phyloP scores from a whole-genome alignment of 2,329 filamentous ascomycete species.

The Fusarium sp. region DNA sequence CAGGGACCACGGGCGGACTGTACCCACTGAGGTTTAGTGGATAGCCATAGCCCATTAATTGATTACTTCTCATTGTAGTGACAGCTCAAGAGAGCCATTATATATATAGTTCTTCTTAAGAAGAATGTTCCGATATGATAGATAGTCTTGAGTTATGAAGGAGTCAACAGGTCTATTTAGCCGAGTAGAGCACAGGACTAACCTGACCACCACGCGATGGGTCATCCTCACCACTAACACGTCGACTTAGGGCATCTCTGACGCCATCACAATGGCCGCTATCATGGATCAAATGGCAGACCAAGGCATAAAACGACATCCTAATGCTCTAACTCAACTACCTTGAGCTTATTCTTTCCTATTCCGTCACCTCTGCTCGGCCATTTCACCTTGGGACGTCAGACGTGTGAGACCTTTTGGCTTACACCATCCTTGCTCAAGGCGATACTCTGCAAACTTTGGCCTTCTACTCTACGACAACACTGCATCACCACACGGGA shows the following conservation, averaged over 20 bases:
- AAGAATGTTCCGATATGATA: too few relatives aligned
- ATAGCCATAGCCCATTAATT: too few relatives aligned
- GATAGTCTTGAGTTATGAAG: too few relatives aligned
- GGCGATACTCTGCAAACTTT: slow-evolving; percentile 3
- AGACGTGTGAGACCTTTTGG: slow-evolving; percentile 18
- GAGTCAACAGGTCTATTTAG: not conserved
- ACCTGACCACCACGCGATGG: slow-evolving; percentile 14
- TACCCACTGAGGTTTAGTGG: slow-evolving; percentile 14
- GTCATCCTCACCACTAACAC: slow-evolving; percentile 1
- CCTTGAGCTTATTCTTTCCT: not conserved
- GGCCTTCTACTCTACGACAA: not conserved
- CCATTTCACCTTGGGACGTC: slow-evolving; percentile 11
- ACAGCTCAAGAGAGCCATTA: too few relatives aligned
- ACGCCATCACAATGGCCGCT: slow-evolving; percentile 1
- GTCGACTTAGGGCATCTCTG: slow-evolving; percentile 7
- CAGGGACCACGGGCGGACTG: slow-evolving; percentile 4
- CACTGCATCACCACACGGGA: not conserved
- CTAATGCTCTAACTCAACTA: not conserved
- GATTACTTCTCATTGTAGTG: too few relatives aligned
- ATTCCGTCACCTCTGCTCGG: not conserved
- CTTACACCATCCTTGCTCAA: slow-evolving; percentile 27
- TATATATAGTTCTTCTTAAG: too few relatives aligned
- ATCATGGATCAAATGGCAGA: not conserved
- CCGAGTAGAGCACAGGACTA: slow-evolving; percentile 1
- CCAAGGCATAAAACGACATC: not conserved